Percentiles rank a stretch among this genome's conserved stretches.
phyloP scores from a whole-genome alignment of 129 eudicot species.

The Escallonia herrerae region DNA sequence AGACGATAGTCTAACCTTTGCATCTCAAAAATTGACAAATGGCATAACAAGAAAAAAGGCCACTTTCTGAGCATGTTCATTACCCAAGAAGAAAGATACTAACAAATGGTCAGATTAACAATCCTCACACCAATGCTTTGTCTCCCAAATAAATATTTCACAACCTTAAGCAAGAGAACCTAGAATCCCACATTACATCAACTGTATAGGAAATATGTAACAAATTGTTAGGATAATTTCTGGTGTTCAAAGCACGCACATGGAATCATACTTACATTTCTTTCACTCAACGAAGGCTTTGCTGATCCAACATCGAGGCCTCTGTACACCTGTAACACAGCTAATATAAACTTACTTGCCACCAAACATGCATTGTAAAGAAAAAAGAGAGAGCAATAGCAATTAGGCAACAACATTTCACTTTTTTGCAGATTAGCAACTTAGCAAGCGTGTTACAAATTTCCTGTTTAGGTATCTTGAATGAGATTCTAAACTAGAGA shows the following conservation, averaged over 20 bases:
- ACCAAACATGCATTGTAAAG: not conserved
- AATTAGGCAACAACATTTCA: no score
- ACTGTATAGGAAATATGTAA: not conserved
- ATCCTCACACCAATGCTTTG: no score
- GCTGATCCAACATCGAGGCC: conserved; percentile 98
- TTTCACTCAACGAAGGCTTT: conserved; percentile 71
- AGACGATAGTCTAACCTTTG: no score
- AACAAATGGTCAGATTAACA: no score
- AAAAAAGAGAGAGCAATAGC: not conserved
- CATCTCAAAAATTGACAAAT: no score
- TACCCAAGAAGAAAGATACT: not conserved
- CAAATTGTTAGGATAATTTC: no score
- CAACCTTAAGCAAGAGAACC: not conserved
- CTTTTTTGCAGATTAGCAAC: no score
- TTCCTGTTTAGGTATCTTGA: no score
- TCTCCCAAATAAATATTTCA: not conserved
- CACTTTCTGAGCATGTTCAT: not conserved
- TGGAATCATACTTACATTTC: conserved; percentile 39
- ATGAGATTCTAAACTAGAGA: no score
- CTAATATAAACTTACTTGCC: not conserved
- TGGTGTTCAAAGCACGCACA: not conserved
- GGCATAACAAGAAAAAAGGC: not conserved
- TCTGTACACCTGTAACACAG: conserved; percentile 58
- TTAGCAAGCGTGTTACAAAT: no score
- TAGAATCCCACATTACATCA: not conserved